These are phyloP conservation scores for Peronospora farinosa DNA, from an alignment of 352 stramenopile species.

Conservation along the genomic window DNA sequence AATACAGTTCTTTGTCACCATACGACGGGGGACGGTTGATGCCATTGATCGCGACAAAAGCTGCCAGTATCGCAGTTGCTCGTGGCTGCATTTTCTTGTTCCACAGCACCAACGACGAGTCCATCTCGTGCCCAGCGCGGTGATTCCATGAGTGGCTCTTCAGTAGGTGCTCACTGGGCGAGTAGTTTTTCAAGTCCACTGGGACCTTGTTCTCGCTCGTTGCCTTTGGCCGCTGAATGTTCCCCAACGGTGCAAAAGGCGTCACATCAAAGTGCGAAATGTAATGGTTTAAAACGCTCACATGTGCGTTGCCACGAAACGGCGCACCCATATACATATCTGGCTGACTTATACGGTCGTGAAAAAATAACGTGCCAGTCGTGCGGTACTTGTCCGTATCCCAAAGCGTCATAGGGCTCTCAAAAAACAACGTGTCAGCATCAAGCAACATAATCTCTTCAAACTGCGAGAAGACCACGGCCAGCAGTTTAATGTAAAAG, in stretches of 20 bases:
- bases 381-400: conserved; percentile 41
- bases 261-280: conserved; percentile 48
- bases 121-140: conserved; percentile 56
- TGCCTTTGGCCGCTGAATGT: conserved; percentile 27
- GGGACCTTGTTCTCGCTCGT: conserved; percentile 23
- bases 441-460: conserved; percentile 67
- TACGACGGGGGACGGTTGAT: conserved; percentile 43
- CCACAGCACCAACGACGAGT: conserved; percentile 76
- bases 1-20: conserved; percentile 78
- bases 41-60: conserved; percentile 44
- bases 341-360: conserved; percentile 39
- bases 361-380: conserved; percentile 55
- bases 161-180: conserved; percentile 50
- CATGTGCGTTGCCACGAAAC: conserved; percentile 18
- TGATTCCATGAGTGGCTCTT: conserved; percentile 61
- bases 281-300: conserved; percentile 42
- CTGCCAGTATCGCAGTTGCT: conserved; percentile 54
- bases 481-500: conserved; percentile 56
- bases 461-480: conserved; percentile 65
- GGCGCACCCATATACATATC: conserved; percentile 41
- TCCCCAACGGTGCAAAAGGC: conserved; percentile 32
- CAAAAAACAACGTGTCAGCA: conserved; percentile 56
- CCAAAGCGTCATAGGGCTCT: conserved; percentile 52
- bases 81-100: conserved; percentile 58
- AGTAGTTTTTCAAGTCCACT: conserved; percentile 30